Base-by-base conservation (phyloP, 495 filamentous ascomycete species). In the Tricharina praecox region DNA sequence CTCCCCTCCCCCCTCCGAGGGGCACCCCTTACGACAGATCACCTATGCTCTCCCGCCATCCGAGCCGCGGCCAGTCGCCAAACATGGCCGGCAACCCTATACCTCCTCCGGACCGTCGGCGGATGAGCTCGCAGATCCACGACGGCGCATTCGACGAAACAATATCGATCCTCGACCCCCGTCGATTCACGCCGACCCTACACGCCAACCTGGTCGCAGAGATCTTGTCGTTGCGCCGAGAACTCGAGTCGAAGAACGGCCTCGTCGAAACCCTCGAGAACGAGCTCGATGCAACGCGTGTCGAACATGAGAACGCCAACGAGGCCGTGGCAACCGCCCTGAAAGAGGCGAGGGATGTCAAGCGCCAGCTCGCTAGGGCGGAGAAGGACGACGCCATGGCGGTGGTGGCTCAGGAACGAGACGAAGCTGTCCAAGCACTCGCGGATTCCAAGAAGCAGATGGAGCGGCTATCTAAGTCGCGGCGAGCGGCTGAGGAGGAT, bases 131-230 rank as follows among this genome's bases (percentile, higher is more conserved):
- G 23, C 50, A 54, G 16, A 43, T 44, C 32, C 54, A 53, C n/a
- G 70, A 79, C 54, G 59, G 69, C 21, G 62, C 64, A 9, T 75
- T 71, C 49, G 79, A 87, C 45, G 81, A 92, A 46, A 76, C 68
- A 49, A 73, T 87, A 37, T 82, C 82, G 16, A 75, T 83, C 15
- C 68, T 93, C 18, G 88, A 96, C 57, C 82, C 90, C 4, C 76
- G 86, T 43, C 72, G 88, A 16, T 94, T 99, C 55, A 96, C 90
- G 3, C 90, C 90, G 3, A 95, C 86, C 1, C 70, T 96, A 16
- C 92, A 95, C 65, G 90, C 90, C 11, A 94, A 82, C 37, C 70
- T 97, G 5, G 87, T 97, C 4, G 85, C 88, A 0, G 88, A 97
- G 62, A 97, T 97, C 50, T 72, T 96, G 20, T 75, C 77, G 1